phyloP scores from a whole-genome alignment of 129 eudicot species.

The Heracleum sosnowskyi region DNA sequence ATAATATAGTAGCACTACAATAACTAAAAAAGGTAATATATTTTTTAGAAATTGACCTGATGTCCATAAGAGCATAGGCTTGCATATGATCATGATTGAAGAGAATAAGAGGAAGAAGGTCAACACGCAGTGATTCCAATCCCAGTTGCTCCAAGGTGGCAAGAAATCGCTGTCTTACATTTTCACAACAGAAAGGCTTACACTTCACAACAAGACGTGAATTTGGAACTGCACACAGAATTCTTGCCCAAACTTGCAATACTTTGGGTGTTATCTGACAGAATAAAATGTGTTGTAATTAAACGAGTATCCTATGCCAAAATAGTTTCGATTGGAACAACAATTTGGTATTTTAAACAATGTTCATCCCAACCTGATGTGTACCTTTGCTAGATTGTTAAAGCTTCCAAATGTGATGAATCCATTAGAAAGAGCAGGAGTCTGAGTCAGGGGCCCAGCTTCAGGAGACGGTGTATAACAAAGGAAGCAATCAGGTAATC shows the following conservation, averaged over 20 bases:
- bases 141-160: slow-evolving; percentile 88
- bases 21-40: not conserved
- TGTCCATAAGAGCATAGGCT: slow-evolving; percentile 95
- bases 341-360: not conserved
- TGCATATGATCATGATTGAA: slow-evolving; percentile 98
- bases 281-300: not conserved
- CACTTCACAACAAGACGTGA: slow-evolving; percentile 93
- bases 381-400: slow-evolving; percentile 94
- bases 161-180: slow-evolving; percentile 74
- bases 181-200: slow-evolving; percentile 94
- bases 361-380: slow-evolving; percentile 2
- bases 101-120: slow-evolving; percentile 85
- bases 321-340: not conserved
- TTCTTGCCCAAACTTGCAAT: slow-evolving; percentile 91
- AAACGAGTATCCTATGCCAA: not conserved
- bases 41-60: slow-evolving; percentile 42
- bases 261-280: slow-evolving; percentile 88
- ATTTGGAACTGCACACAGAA: slow-evolving; percentile 81
- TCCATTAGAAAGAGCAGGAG: slow-evolving; percentile 90
- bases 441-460: slow-evolving; percentile 76
- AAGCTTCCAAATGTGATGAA: slow-evolving; percentile 93
- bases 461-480: slow-evolving; percentile 96
- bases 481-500: slow-evolving; percentile 77
- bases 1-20: not conserved
- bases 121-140: slow-evolving; percentile 88